A percentile compares a stretch with the other conserved stretches of the same genome.
phyloP scores from a whole-genome alignment of 805 yeast species.

The Barnettozyma californica region DNA sequence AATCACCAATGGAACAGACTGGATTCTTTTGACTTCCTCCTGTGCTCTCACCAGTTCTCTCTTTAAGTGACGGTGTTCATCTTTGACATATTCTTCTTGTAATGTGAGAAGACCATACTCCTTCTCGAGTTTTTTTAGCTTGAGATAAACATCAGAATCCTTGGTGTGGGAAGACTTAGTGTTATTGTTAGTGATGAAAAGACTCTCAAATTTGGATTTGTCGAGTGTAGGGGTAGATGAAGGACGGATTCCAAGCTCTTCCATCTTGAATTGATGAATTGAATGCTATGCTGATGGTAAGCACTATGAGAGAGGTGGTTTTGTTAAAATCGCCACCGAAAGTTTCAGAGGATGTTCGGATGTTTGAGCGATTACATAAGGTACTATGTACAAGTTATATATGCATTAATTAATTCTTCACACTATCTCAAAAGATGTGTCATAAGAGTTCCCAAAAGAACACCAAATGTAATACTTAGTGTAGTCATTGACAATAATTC shows the following conservation, averaged over 20 bases:
- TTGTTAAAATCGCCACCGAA: not conserved
- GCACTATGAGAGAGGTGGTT: not conserved
- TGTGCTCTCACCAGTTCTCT: conserved; percentile 95
- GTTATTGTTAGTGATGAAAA: conserved; percentile 20
- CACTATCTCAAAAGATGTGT: not conserved
- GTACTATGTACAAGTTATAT: not conserved
- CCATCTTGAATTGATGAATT: conserved; percentile 34
- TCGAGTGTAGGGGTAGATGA: conserved; percentile 27
- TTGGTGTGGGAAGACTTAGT: conserved; percentile 7
- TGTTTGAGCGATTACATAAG: not conserved
- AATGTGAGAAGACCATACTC: conserved; percentile 78
- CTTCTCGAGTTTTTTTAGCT: conserved; percentile 82
- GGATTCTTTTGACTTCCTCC: conserved; percentile 96
- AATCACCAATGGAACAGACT: conserved; percentile 94
- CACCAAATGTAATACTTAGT: not conserved
- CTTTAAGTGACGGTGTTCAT: conserved; percentile 94
- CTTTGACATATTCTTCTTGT: conserved; percentile 96
- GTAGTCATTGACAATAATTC: not conserved
- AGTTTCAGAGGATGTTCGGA: not conserved
- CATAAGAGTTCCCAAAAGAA: not conserved
- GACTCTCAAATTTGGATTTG: conserved; percentile 28
- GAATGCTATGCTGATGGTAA: not conserved
- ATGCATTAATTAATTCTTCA: not conserved
- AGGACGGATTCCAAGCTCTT: conserved; percentile 53
- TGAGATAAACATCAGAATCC: conserved; percentile 69